These are phyloP conservation scores for Prunus yedoensis DNA, from an alignment of 331 rosid species.

Conservation along the genomic window DNA sequence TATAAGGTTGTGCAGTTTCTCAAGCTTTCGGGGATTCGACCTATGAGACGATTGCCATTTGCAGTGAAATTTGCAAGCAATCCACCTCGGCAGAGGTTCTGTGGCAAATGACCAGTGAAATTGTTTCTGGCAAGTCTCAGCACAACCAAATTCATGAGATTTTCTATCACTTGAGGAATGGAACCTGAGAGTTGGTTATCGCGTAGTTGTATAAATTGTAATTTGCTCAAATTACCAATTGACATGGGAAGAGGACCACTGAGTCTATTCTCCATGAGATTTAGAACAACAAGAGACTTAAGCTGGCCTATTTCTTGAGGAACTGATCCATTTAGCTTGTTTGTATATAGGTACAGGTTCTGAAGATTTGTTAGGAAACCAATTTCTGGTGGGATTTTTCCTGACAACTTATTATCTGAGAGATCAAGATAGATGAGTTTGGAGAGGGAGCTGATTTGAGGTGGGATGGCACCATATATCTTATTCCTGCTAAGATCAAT, in stretches of 20 bases:
- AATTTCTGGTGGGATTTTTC: slow-evolving; percentile 23
- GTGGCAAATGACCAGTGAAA: slow-evolving; percentile 45
- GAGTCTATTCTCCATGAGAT: slow-evolving; percentile 23
- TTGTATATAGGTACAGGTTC: background rate
- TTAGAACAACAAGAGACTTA: slow-evolving; percentile 21
- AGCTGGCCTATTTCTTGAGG: slow-evolving; percentile 9
- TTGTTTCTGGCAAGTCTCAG: slow-evolving; percentile 32
- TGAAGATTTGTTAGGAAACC: background rate
- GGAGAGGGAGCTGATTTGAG: slow-evolving; percentile 19
- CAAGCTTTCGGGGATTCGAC: slow-evolving; percentile 46
- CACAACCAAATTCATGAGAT: slow-evolving; percentile 24
- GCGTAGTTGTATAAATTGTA: slow-evolving; percentile 11
- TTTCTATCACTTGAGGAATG: slow-evolving; percentile 28
- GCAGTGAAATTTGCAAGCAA: slow-evolving; percentile 27
- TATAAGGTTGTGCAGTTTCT: slow-evolving; percentile 45
- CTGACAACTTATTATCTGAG: slow-evolving; percentile 16
- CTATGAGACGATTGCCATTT: slow-evolving; percentile 28
- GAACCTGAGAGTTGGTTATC: slow-evolving; percentile 27
- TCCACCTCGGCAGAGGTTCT: slow-evolving; percentile 37
- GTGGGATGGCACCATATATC: slow-evolving; percentile 24
- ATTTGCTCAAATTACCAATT: slow-evolving; percentile 26
- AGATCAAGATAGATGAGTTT: slow-evolving; percentile 31
- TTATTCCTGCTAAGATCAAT: slow-evolving; percentile 25
- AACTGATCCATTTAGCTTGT: background rate
- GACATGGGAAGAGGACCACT: slow-evolving; percentile 29